Percentiles rank a stretch among this genome's conserved stretches.
phyloP scores from a whole-genome alignment of 164 flowering plant genomes.

The Nelumbo lutea region DNA sequence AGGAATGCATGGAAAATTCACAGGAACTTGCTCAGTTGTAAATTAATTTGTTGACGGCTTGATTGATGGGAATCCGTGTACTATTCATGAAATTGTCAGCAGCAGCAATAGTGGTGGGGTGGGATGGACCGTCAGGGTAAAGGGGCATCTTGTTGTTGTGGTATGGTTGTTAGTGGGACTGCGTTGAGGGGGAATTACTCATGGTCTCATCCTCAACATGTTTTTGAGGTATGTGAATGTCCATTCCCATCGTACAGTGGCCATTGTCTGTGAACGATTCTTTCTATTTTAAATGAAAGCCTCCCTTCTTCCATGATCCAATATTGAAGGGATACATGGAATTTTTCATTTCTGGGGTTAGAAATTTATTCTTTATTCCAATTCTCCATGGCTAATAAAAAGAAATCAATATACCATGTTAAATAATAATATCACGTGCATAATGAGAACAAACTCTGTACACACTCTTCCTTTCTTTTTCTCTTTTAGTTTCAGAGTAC shows the following conservation, averaged over 20 bases:
- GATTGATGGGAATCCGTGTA: constrained; percentile 15
- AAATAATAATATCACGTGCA: neutral
- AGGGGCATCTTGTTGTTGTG: constrained; percentile 12
- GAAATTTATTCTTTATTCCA: neutral
- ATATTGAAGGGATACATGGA: constrained; percentile 3
- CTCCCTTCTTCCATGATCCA: constrained; percentile 10
- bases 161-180: constrained; percentile 13
- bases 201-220: constrained; percentile 18
- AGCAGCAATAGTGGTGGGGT: constrained; percentile 14
- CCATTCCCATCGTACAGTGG: constrained; percentile 12
- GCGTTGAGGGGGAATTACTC: constrained; percentile 4
- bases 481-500: neutral
- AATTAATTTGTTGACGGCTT: constrained; percentile 27
- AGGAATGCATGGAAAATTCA: constrained; percentile 72
- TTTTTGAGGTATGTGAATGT: constrained; percentile 20
- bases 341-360: neutral
- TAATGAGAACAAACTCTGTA: neutral
- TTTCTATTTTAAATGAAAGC: constrained; percentile 8
- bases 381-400: neutral
- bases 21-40: constrained; percentile 81
- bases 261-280: constrained; percentile 8
- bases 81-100: constrained; percentile 14
- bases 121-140: constrained; percentile 3
- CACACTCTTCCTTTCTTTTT: neutral
- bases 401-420: neutral